phyloP scores from a whole-genome alignment of 1,284 basidiomycete genomes.

The Termitomyces sp. region DNA sequence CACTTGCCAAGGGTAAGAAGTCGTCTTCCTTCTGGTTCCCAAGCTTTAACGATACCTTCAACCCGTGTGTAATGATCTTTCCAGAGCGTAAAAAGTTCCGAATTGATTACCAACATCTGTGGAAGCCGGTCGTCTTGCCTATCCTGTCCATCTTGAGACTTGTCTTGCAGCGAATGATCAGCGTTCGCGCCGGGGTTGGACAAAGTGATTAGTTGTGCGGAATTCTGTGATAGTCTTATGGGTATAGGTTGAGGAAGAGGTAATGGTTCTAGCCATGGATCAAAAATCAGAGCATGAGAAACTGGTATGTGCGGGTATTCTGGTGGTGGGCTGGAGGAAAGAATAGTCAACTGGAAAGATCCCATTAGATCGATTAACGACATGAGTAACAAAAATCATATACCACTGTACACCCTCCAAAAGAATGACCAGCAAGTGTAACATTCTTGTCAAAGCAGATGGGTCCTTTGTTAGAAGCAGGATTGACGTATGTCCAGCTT shows the following conservation, averaged over 20 bases:
- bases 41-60: slow-evolving; percentile 42
- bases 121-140: slow-evolving; percentile 22
- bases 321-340: slow-evolving; percentile 42
- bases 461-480: slow-evolving; percentile 19
- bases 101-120: slow-evolving; percentile 61
- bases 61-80: slow-evolving; percentile 61
- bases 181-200: background rate
- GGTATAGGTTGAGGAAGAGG: slow-evolving; percentile 48
- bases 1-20: slow-evolving; percentile 49
- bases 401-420: slow-evolving; percentile 72
- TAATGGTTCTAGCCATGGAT: slow-evolving; percentile 78
- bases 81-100: slow-evolving; percentile 73
- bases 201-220: background rate
- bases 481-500: slow-evolving; percentile 36
- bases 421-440: slow-evolving; percentile 66
- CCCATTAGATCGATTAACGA: slow-evolving; percentile 8
- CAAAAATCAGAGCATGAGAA: slow-evolving; percentile 53
- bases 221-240: slow-evolving; percentile 6
- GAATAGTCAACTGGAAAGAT: slow-evolving; percentile 43
- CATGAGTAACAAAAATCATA: slow-evolving; percentile 23
- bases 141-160: slow-evolving; percentile 11
- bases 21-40: slow-evolving; percentile 40
- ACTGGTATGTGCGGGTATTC: slow-evolving; percentile 43
- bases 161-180: slow-evolving; percentile 16
- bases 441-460: slow-evolving; percentile 42